Percentiles rank a stretch among this genome's conserved stretches.
These are phyloP conservation scores for Phialocephala subalpina DNA, from an alignment of 2,329 filamentous ascomycete genomes.

Conservation along the genomic window DNA sequence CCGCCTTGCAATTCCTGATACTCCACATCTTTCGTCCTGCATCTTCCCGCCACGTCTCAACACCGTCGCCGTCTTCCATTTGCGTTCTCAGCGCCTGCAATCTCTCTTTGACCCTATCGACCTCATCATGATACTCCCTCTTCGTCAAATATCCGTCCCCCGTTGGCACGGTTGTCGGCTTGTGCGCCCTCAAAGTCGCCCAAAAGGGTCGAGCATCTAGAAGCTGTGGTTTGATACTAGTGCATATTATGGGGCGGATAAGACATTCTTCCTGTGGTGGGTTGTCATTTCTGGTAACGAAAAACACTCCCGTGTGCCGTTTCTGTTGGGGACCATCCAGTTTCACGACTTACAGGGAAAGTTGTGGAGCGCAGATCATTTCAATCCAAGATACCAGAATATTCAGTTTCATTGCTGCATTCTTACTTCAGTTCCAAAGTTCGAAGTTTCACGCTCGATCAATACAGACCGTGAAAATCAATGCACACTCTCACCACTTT, in stretches of 20 bases:
- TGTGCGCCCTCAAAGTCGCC: constrained; percentile 3
- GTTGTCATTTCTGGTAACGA: not conserved
- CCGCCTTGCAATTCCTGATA: not conserved
- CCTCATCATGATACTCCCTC: not conserved
- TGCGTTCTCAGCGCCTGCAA: constrained; percentile 2
- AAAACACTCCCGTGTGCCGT: not conserved
- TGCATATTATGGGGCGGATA: not conserved
- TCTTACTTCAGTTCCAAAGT: not conserved
- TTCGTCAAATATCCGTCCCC: not conserved
- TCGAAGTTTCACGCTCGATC: not conserved
- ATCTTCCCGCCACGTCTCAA: too few species aligned
- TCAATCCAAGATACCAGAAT: not conserved
- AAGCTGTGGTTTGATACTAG: constrained; percentile 1
- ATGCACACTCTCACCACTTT: not conserved
- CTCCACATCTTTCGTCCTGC: too few species aligned
- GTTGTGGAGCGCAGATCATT: not conserved
- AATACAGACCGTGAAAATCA: not conserved
- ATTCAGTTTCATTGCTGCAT: not conserved
- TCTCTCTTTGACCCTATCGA: not conserved
- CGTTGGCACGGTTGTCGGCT: constrained; percentile 5
- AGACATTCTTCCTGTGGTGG: not conserved
- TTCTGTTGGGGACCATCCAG: too few species aligned
- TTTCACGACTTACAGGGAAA: too few species aligned
- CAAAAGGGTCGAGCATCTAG: constrained; percentile 1
- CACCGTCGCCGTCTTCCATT: not conserved